Conservation (phyloP, 192 early-diverging fungal species). For the Umbelopsis sp. region DNA sequence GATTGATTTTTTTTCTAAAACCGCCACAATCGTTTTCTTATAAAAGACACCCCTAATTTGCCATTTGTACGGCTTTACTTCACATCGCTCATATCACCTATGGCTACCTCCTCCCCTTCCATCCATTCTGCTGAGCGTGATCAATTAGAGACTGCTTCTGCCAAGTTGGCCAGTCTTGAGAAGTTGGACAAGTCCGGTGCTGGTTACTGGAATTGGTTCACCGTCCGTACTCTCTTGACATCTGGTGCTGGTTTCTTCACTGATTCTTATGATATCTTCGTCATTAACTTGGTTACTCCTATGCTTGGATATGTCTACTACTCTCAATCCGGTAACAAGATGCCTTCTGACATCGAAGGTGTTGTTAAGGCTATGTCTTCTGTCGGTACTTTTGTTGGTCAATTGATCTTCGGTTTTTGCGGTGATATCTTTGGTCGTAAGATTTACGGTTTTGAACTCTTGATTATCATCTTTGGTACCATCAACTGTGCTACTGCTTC, state of each 20-base stretch:
- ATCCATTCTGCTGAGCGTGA: background rate
- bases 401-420: slow-evolving; percentile 81
- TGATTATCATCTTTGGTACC: slow-evolving; percentile 89
- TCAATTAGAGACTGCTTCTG: slow-evolving; percentile 25
- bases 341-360: slow-evolving; percentile 75
- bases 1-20: background rate
- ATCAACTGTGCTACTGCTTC: slow-evolving; percentile 77
- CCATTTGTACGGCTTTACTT: too few relatives aligned
- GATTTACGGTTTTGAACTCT: slow-evolving; percentile 86
- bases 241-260: slow-evolving; percentile 85
- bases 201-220: slow-evolving; percentile 60
- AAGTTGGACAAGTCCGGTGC: slow-evolving; percentile 31
- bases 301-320: slow-evolving; percentile 83
- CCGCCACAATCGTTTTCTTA: background rate
- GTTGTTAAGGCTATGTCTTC: slow-evolving; percentile 81
- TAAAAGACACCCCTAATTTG: background rate
- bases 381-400: slow-evolving; percentile 86
- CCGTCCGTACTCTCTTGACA: slow-evolving; percentile 67
- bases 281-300: slow-evolving; percentile 89
- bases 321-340: slow-evolving; percentile 47
- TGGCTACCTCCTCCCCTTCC: background rate
- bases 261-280: slow-evolving; percentile 96
- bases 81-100: background rate
- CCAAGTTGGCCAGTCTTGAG: slow-evolving; percentile 30
- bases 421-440: slow-evolving; percentile 87